Evolutionary conservation across 345 rosid species (phyloP), one percentile per base, ranked within the genome.

Genomic region (Pistacia atlantica): DNA sequence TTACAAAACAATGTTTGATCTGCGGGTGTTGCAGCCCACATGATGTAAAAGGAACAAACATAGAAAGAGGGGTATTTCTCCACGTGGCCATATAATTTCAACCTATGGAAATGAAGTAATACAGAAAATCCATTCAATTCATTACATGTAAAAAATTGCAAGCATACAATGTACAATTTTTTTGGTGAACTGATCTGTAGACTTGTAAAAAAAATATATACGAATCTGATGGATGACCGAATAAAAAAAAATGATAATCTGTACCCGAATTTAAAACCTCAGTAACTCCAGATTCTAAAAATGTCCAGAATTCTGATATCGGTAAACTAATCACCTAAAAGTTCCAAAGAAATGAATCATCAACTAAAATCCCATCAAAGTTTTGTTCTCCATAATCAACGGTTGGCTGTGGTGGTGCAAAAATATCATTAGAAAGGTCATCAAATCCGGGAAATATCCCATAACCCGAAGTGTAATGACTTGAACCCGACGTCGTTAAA

Each of bases 341-440:
- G 71, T 89, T 86, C 95, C 95, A 92, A 33, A 92, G 92, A 77
- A 80, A 85, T 5, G 86, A 84, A 65, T 80, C 89, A 14, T 83
- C 82, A 48, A 9, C 55, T 22, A 78, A 18, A 33, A 55, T 17
- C 2, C 78, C 88, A 46, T 89, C 87, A 31, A 73, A 64, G 71
- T 20, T 82, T 18, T 78, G 33, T 31, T 31, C 91, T 13, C 77
- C 86, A 37, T 49, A 79, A 20, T 87, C 87, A 4, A 74, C 38
- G 2, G 76, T 54, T 1, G 80, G 75, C 31, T 69, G 3, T 45
- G 80, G 62, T 22, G 83, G 75, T 31, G 75, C 78, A 17, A 78
- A 86, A 71, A 80, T 80, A 46, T 87, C 90, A 57, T 76, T 76
- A 0, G 70, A 60, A 35, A 88, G 81, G 4, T 88, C 89, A 80